Evolutionary conservation across 2,329 filamentous ascomycete genomes (phyloP).

Genomic region (Colletotrichum sojae): DNA sequence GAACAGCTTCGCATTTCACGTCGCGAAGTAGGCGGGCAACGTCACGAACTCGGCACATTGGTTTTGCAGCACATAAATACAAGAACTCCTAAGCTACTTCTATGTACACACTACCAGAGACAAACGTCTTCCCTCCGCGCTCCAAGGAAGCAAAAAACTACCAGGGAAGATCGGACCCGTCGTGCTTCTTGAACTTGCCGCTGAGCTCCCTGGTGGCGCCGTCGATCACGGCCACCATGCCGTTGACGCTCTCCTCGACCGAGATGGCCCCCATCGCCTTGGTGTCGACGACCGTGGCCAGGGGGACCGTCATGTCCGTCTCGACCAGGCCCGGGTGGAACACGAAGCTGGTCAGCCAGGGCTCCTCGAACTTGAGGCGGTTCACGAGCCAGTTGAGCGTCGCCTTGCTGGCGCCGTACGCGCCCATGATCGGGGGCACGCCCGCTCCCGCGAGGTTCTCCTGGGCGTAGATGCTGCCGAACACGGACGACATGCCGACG

Average conservation of each 20-base stretch:
- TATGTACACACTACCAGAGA: too few relatives aligned
- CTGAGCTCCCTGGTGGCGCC: slow-evolving; percentile 26
- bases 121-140: not conserved
- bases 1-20: too few relatives aligned
- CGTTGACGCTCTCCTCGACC: slow-evolving; percentile 41
- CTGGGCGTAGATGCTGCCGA: slow-evolving; percentile 43
- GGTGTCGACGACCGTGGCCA: not conserved
- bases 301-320: slow-evolving; percentile 24
- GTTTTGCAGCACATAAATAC: too few relatives aligned
- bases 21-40: too few relatives aligned
- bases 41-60: too few relatives aligned
- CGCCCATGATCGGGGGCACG: slow-evolving; percentile 26
- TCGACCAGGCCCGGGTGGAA: slow-evolving; percentile 42
- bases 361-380: slow-evolving; percentile 44
- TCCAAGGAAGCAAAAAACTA: not conserved
- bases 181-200: slow-evolving; percentile 37
- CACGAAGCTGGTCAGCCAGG: slow-evolving; percentile 44
- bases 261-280: slow-evolving; percentile 35
- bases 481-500: slow-evolving; percentile 44
- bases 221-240: slow-evolving; percentile 20
- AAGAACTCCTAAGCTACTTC: too few relatives aligned
- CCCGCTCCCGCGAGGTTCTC: not conserved
- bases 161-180: slow-evolving; percentile 37
- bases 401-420: slow-evolving; percentile 43
- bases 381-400: slow-evolving; percentile 42